Evolutionary conservation across 805 yeast genomes (phyloP).

Genomic region (Priceomyces medius): DNA sequence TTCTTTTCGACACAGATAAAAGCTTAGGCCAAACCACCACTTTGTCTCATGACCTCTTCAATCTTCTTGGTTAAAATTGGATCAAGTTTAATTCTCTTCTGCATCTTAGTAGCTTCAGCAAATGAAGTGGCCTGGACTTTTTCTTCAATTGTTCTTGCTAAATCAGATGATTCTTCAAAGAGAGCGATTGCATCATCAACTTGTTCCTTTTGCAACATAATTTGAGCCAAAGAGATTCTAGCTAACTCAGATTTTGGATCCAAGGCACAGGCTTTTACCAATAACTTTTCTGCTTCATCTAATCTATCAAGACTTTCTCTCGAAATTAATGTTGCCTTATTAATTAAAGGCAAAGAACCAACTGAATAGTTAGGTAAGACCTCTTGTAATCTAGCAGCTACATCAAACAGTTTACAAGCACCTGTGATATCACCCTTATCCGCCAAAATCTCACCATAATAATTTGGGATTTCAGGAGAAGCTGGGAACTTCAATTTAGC

Average conservation of each 20-base stretch:
- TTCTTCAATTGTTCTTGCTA: conserved; percentile 84
- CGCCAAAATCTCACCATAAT: conserved; percentile 89
- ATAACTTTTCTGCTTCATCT: conserved; percentile 59
- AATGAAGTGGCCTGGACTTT: conserved; percentile 86
- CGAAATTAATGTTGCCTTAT: conserved; percentile 76
- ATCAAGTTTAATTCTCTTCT: conserved; percentile 71
- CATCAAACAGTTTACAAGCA: conserved; percentile 82
- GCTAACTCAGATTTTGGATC: conserved; percentile 93
- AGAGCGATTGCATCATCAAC: conserved; percentile 76
- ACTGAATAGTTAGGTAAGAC: conserved; percentile 66
- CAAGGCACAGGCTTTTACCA: conserved; percentile 71
- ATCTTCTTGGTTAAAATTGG: conserved; percentile 63
- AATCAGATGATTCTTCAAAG: conserved; percentile 78
- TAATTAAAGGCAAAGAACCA: conserved; percentile 86
- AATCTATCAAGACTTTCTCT: conserved; percentile 49
- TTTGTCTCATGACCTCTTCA: conserved; percentile 51
- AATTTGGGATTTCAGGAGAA: conserved; percentile 89
- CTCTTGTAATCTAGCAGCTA: conserved; percentile 79
- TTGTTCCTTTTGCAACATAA: conserved; percentile 78
- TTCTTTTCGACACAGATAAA: too few species aligned
- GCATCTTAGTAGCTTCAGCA: conserved; percentile 91
- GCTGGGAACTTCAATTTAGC: conserved; percentile 78
- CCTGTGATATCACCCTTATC: conserved; percentile 71
- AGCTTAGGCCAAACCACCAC: conserved; percentile 8
- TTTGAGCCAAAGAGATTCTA: conserved; percentile 86